These are phyloP conservation scores for cucumber (Cucumis sativus) DNA, from an alignment of 306 rosid species.

Conservation along the genomic window DNA sequence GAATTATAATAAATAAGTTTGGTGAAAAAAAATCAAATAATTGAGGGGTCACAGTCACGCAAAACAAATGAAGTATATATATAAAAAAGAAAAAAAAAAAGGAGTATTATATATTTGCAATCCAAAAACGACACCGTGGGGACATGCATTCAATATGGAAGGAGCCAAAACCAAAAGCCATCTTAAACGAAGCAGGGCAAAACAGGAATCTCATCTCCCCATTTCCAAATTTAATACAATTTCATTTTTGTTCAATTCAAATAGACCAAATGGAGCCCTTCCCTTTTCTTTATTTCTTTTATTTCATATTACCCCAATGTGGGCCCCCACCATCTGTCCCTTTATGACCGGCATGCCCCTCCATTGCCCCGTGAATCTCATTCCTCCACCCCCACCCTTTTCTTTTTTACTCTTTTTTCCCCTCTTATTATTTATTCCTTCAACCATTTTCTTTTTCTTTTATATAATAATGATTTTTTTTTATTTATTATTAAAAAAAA, in stretches of 20 bases:
- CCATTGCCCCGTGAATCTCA: slow-evolving; percentile 65
- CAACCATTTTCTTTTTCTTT: neutral
- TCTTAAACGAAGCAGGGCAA: neutral
- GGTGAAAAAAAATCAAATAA: neutral
- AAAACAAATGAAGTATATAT: neutral
- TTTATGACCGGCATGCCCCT: slow-evolving; percentile 66
- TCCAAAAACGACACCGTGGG: neutral
- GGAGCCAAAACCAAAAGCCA: neutral
- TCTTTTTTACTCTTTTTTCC: neutral
- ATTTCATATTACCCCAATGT: neutral
- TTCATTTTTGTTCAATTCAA: neutral
- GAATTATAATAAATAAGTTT: neutral
- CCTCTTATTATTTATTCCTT: neutral
- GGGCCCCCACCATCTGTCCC: slow-evolving; percentile 64
- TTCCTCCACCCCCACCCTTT: slow-evolving; percentile 22
- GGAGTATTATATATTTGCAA: neutral
- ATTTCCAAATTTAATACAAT: neutral
- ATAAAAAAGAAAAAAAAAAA: neutral
- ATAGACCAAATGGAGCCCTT: neutral
- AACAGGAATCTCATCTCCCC: neutral
- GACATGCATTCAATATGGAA: neutral
- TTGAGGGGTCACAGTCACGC: neutral
- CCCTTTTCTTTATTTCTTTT: neutral
- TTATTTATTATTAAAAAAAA: neutral
- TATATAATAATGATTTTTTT: neutral